Evolutionary conservation across 1,284 basidiomycete genomes (phyloP).

Genomic region (Leccinum subfulvum): DNA sequence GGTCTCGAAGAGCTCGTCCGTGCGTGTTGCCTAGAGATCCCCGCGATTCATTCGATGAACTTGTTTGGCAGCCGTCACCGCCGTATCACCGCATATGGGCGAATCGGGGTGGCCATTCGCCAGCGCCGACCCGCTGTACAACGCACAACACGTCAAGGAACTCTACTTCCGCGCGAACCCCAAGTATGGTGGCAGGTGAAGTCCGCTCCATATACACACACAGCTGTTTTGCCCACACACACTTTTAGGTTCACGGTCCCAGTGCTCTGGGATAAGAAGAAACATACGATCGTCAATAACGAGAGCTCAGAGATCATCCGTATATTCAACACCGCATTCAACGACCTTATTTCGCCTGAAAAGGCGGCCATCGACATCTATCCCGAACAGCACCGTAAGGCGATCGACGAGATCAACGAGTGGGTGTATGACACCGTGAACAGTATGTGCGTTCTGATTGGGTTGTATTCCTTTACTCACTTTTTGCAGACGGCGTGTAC

Average conservation of each 20-base stretch:
- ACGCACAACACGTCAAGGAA: slow-evolving; percentile 74
- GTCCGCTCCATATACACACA: background rate
- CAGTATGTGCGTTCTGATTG: slow-evolving; percentile 44
- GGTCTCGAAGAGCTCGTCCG: slow-evolving; percentile 85
- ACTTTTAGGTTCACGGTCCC: slow-evolving; percentile 78
- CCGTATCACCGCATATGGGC: slow-evolving; percentile 88
- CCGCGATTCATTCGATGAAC: background rate
- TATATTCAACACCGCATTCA: slow-evolving; percentile 85
- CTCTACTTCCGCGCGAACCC: slow-evolving; percentile 81
- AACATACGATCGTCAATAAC: slow-evolving; percentile 90
- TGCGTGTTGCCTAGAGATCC: slow-evolving; percentile 37
- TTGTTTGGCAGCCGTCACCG: slow-evolving; percentile 53
- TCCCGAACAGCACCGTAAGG: slow-evolving; percentile 64
- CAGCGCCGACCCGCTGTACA: slow-evolving; percentile 66
- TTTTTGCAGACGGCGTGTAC: slow-evolving; percentile 75
- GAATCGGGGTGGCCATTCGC: slow-evolving; percentile 87
- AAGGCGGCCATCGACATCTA: slow-evolving; percentile 75
- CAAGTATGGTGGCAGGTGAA: slow-evolving; percentile 62
- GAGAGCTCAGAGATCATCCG: slow-evolving; percentile 94
- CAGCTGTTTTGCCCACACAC: background rate
- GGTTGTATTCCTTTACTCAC: background rate
- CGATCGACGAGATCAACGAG: slow-evolving; percentile 86
- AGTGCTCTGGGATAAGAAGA: slow-evolving; percentile 94
- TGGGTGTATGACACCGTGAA: slow-evolving; percentile 87
- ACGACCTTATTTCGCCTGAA: slow-evolving; percentile 64